Evolutionary conservation across 2,329 filamentous ascomycete species (phyloP), one percentile per base, ranked within the genome.

Genomic region (Lecanicillium sp.): DNA sequence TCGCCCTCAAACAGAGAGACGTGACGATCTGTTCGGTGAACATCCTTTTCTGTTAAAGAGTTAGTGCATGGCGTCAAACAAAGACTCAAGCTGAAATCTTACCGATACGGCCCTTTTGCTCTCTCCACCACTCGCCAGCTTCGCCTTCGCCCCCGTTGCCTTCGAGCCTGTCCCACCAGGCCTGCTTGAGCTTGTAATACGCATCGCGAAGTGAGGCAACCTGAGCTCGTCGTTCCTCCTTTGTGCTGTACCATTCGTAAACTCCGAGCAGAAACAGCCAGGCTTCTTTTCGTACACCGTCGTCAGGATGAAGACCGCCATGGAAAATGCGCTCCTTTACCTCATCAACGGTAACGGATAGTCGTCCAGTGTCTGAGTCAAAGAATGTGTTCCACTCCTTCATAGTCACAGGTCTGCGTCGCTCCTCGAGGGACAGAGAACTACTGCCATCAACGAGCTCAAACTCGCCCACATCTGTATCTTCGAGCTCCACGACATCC

Each of bases 271-370:
- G 64, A 61, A 94, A 98, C 1, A 96, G 71, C 92, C 92, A 98
- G 0, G 90, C 92, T 59, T 97, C 89, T 61, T 97, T 97, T 34
- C 94, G 74, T 4, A 95, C 89, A 0, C 89, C 89, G 51, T 97
- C 90, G 13, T 95, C 84, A 0, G 85, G 66, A 55, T 94, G 81
- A 1, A 98, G 68, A 0, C 92, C 92, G 19, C 92, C 92, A 54
- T 97, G 92, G 58, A 97, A 98, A 40, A 98, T 77, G n/a, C 92
- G 77, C 56, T 97, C 90, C 60, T 97, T 98, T 47, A 94, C 88
- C 57, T 98, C 92, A 49, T 96, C 87, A 4, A 82, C 71, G 0
- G 89, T 97, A 33, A 94, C 66, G 3, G 83, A 76, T 3, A 98
- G 63, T 31, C 80, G 72, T 0, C 92, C 92, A 0, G 79, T 84